These are phyloP conservation scores for Tothia fuscella DNA, from an alignment of 2,329 filamentous ascomycete species.

Conservation along the genomic window DNA sequence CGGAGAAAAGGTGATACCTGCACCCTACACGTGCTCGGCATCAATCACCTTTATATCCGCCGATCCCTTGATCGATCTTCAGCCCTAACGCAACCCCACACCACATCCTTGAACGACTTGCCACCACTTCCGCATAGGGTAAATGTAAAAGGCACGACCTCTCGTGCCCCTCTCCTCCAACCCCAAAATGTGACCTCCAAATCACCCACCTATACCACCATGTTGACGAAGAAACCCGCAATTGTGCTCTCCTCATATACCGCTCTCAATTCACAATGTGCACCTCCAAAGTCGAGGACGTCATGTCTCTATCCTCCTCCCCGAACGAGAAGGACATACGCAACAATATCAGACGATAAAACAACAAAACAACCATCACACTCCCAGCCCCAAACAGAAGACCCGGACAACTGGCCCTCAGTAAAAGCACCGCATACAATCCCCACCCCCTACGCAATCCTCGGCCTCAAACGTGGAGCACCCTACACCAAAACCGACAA, in stretches of 20 bases:
- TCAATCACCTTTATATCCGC: too few relatives aligned
- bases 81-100: too few relatives aligned
- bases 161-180: too few relatives aligned
- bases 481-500: slow-evolving; percentile 66
- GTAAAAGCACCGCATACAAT: slow-evolving; percentile 4
- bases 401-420: background rate
- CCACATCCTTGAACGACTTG: too few relatives aligned
- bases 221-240: slow-evolving; percentile 27
- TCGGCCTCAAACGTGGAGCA: slow-evolving; percentile 48
- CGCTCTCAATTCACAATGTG: slow-evolving; percentile 16
- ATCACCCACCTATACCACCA: slow-evolving; percentile 13
- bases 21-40: too few relatives aligned
- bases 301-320: slow-evolving; percentile 29
- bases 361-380: background rate
- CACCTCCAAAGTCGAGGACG: slow-evolving; percentile 22
- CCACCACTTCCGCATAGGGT: too few relatives aligned
- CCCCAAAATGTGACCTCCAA: slow-evolving; percentile 5
- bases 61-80: too few relatives aligned
- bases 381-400: background rate
- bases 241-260: slow-evolving; percentile 21
- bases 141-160: too few relatives aligned
- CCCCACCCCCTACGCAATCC: slow-evolving; percentile 85
- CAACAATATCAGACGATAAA: slow-evolving; percentile 18
- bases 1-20: too few relatives aligned
- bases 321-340: slow-evolving; percentile 14